Base-by-base conservation (phyloP, 176 grass and related monocot genomes). In the Eremochloa ophiuroides region DNA sequence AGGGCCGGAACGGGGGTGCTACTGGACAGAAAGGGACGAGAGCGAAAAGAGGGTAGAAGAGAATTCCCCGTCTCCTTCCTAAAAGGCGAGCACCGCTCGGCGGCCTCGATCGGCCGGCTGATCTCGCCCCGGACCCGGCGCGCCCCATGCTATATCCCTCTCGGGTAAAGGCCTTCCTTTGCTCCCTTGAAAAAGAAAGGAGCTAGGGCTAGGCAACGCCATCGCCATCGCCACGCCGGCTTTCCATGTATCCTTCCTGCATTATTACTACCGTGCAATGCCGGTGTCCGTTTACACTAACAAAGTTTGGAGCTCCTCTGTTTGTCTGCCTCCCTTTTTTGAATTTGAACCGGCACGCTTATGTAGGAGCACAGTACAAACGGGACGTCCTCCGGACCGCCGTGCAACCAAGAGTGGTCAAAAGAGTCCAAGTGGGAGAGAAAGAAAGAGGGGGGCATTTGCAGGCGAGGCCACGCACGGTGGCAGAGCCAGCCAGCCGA, bases 221-320 rank as follows among this genome's bases (percentile, higher is more conserved):
- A 46, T 2, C 33, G 33, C 33, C 33, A 33, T 33, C 33, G 47
- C 62, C 87, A 69, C 51, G 63, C 71, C 61, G 1, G 85, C 77
- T 89, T 84, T 84, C 62, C 82, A 80, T 88, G 82, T 63, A 51
- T 33, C 23, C 64, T 76, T 55, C 55, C 79, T 64, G 37, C 46
- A n/a, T n/a, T n/a, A n/a, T n/a, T n/a, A n/a, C 10, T 10, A 59
- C 62, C 62, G 42, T 6, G 61, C 66, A 29, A 10, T 39, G 9
- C 6, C 48, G 48, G 7, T 22, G 48, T 20, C n/a, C 37, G 46
- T 2, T 22, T 14, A 27, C 17, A 31, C 28, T 17, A 65, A 9
- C 62, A 35, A 34, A 65, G 7, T 2, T 18, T 41, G 3, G 46
- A 50, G 17, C 7, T 50, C 2, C 50, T n/a, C 18, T 53, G 18